phyloP scores from a whole-genome alignment of 2,329 filamentous ascomycete species.

The Cercospora sp. region DNA sequence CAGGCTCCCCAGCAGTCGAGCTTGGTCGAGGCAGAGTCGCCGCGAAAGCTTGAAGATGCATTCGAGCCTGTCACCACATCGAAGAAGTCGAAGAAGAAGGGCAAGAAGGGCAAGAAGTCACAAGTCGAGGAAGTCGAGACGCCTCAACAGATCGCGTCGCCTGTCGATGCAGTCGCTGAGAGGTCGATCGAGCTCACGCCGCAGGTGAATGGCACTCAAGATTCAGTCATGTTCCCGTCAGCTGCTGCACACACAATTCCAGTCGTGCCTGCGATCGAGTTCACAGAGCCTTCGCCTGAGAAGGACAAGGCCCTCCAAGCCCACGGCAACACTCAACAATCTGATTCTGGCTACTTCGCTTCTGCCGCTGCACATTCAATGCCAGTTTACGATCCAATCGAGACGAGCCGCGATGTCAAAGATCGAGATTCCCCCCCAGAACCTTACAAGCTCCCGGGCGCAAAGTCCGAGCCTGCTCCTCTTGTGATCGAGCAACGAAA shows the following conservation, averaged over 20 bases:
- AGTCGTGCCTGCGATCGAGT: constrained; percentile 9
- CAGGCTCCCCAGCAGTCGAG: neutral
- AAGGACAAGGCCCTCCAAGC: neutral
- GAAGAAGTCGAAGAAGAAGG: constrained; percentile 31
- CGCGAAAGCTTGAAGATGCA: constrained; percentile 1
- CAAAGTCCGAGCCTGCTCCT: constrained; percentile 23
- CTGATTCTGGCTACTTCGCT: neutral
- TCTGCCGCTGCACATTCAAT: constrained; percentile 8
- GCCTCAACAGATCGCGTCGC: neutral
- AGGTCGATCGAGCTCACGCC: neutral
- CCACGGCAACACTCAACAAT: no score
- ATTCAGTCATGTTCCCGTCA: constrained; percentile 14
- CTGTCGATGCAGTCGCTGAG: neutral
- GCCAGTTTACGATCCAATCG: constrained; percentile 2
- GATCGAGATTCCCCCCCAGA: constrained; percentile 17
- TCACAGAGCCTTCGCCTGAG: constrained; percentile 2
- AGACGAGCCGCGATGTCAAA: neutral
- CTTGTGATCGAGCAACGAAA: constrained; percentile 25
- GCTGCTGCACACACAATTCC: constrained; percentile 26
- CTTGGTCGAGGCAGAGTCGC: neutral
- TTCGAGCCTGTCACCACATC: constrained; percentile 15
- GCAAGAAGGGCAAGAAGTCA: constrained; percentile 34
- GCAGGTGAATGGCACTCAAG: neutral
- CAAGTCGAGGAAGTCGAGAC: constrained; percentile 12
- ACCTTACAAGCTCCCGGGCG: constrained; percentile 20